phyloP scores from a whole-genome alignment of 2,329 filamentous ascomycete species.

The Cytospora chrysosperma region DNA sequence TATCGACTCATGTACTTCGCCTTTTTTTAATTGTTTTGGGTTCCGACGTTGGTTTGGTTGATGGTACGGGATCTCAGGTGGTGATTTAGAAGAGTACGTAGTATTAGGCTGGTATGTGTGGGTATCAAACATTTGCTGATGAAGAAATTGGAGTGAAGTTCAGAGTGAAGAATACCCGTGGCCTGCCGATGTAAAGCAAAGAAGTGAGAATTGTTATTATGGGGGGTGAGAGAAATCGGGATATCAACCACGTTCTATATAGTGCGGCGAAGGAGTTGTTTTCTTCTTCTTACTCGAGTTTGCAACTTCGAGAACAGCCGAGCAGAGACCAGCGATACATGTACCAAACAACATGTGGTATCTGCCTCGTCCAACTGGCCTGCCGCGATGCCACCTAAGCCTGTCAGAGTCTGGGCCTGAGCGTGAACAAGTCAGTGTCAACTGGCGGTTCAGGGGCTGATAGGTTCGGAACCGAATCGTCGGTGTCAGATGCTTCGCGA shows the following conservation, averaged over 20 bases:
- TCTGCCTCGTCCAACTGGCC: neutral
- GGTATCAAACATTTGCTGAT: conserved; percentile 3
- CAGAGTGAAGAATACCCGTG: conserved; percentile 8
- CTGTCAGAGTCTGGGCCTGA: neutral
- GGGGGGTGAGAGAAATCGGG: neutral
- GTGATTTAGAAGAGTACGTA: neutral
- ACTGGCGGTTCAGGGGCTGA: conserved; percentile 15
- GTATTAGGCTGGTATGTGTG: neutral
- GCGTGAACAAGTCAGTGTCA: conserved; percentile 10
- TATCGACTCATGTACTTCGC: too few species aligned
- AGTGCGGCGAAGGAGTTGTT: conserved; percentile 6
- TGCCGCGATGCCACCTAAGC: conserved; percentile 2
- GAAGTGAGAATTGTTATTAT: neutral
- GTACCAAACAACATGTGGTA: neutral
- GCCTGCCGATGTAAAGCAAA: conserved; percentile 9
- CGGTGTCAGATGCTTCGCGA: conserved; percentile 19
- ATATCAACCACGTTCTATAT: conserved; percentile 1
- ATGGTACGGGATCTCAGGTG: neutral
- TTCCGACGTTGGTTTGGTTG: neutral
- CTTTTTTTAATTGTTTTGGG: neutral
- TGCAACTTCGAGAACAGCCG: neutral
- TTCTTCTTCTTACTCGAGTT: conserved; percentile 11
- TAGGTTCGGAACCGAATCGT: conserved; percentile 15
- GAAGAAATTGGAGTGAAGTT: neutral
- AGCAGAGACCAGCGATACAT: too few species aligned